phyloP scores from a whole-genome alignment of 23 red algal species.

The Chondrus crispus region DNA sequence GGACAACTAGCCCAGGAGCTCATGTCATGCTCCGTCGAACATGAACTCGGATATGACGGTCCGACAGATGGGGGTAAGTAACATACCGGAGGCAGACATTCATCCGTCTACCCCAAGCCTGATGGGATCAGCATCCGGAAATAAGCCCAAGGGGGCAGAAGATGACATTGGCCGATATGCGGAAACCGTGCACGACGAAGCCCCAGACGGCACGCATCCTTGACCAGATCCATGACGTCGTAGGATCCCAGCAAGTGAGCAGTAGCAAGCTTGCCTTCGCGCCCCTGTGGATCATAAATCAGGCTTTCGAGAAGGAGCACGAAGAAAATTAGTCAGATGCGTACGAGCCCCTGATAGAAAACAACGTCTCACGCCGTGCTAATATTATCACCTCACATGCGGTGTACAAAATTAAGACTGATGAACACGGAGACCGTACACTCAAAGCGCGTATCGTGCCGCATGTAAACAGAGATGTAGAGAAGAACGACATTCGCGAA shows the following conservation, averaged over 20 bases:
- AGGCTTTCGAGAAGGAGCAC: neutral
- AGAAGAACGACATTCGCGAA: neutral
- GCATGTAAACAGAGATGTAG: neutral
- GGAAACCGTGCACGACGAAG: neutral
- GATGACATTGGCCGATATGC: neutral
- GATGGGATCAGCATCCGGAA: too few species aligned
- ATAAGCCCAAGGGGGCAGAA: too few species aligned
- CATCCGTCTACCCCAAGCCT: neutral
- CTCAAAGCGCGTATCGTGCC: neutral
- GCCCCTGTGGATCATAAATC: neutral
- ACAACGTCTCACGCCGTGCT: neutral
- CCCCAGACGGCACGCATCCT: neutral
- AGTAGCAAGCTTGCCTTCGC: neutral
- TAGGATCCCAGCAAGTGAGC: conserved; percentile 23
- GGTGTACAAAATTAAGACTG: neutral
- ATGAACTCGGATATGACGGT: neutral
- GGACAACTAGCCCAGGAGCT: neutral
- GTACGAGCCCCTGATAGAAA: neutral
- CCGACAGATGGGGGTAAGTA: too few species aligned
- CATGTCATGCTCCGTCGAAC: neutral
- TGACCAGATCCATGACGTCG: neutral
- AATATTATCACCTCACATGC: neutral
- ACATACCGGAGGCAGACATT: neutral
- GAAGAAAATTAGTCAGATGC: neutral
- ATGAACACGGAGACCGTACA: neutral